Percentiles rank a stretch among this genome's conserved stretches.
These are phyloP conservation scores for Geotrichum europaeum DNA, from an alignment of 1,139 yeast species.

Conservation along the genomic window DNA sequence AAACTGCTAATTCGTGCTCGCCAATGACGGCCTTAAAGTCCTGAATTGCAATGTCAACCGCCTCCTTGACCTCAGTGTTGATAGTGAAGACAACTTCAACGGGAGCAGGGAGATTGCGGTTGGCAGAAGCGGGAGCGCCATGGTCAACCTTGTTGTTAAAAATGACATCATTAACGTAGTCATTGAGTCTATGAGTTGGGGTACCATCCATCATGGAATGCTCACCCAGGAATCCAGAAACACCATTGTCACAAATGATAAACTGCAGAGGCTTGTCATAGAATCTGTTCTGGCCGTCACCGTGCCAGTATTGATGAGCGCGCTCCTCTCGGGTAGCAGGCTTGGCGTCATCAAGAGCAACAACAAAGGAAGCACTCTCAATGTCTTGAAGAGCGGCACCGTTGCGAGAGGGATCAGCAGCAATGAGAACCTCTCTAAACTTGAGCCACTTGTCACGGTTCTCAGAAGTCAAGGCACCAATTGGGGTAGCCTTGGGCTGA, in stretches of 20 bases:
- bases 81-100: conserved; percentile 40
- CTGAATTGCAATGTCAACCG: conserved; percentile 51
- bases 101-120: conserved; percentile 31
- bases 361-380: conserved; percentile 70
- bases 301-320: conserved; percentile 89
- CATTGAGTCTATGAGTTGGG: conserved; percentile 85
- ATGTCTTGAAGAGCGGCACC: conserved; percentile 58
- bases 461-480: conserved; percentile 77
- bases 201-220: conserved; percentile 99
- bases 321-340: conserved; percentile 84
- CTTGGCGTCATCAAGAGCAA: conserved; percentile 66
- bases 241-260: conserved; percentile 73
- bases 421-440: conserved; percentile 52
- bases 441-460: conserved; percentile 80
- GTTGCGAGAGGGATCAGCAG: conserved; percentile 47
- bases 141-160: conserved; percentile 41
- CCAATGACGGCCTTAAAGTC: conserved; percentile 46
- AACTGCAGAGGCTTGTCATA: conserved; percentile 91
- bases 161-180: conserved; percentile 58
- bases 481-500: conserved; percentile 44
- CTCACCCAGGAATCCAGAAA: conserved; percentile 91
- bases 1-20: conserved; percentile 41
- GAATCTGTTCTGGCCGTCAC: conserved; percentile 84
- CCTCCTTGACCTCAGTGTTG: conserved; percentile 45
- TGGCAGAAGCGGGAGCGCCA: conserved; percentile 21